Evolutionary conservation across 2,329 filamentous ascomycete species (phyloP).

Genomic region (Calonectria leucothoes): DNA sequence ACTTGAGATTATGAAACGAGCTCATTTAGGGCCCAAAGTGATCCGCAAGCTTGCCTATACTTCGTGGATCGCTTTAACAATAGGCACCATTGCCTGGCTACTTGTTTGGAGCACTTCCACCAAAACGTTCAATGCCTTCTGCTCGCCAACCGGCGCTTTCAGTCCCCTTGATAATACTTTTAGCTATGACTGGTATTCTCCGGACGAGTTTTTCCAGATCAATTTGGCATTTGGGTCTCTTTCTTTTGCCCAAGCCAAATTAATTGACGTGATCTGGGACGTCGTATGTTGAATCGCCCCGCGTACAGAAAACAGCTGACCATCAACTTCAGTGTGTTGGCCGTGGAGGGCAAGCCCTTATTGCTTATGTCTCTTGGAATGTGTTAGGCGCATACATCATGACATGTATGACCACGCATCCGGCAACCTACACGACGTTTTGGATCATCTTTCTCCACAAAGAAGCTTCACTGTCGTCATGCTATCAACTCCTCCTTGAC

Average conservation of each 20-base stretch:
- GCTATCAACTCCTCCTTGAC: neutral
- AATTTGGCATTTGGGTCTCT: neutral
- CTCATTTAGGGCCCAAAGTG: neutral
- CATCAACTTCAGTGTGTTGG: neutral
- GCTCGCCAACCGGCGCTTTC: neutral
- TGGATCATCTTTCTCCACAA: neutral
- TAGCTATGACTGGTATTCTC: neutral
- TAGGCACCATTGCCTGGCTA: neutral
- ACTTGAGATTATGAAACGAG: neutral
- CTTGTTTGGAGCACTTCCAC: neutral
- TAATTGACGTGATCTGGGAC: neutral
- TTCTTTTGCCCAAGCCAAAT: neutral
- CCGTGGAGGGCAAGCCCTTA: neutral
- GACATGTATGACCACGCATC: neutral
- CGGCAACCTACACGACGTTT: neutral
- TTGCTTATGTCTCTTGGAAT: neutral
- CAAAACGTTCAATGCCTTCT: neutral
- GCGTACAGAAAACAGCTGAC: neutral
- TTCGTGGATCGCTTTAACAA: neutral
- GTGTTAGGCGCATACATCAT: neutral
- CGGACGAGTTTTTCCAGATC: neutral
- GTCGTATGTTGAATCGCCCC: neutral
- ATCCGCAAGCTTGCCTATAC: neutral
- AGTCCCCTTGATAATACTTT: neutral
- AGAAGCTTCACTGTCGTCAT: neutral